Percentiles rank a stretch among this genome's conserved stretches.
phyloP scores from a whole-genome alignment of 208 protist genomes.

The Leishmania aethiopica region DNA sequence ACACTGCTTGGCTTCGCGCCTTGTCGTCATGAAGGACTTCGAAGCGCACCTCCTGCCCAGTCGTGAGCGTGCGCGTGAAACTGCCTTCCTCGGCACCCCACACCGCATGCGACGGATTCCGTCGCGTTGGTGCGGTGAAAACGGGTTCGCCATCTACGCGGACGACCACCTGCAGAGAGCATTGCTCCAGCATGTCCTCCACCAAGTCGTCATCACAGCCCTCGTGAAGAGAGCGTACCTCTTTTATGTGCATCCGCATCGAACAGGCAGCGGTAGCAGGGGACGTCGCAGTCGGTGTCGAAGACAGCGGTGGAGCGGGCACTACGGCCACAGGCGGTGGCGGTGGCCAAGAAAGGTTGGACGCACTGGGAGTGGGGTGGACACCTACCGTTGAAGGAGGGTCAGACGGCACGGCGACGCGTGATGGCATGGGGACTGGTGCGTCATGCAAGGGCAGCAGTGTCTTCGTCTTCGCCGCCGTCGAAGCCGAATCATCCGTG shows the following conservation, averaged over 20 bases:
- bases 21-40: conserved; percentile 52
- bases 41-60: conserved; percentile 42
- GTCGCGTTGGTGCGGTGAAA: conserved; percentile 42
- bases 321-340: conserved; percentile 5
- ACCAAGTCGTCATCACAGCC: conserved; percentile 32
- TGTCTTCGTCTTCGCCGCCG: not conserved
- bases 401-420: not conserved
- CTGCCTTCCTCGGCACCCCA: conserved; percentile 47
- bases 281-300: not conserved
- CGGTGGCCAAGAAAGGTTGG: not conserved
- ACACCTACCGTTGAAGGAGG: not conserved
- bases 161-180: conserved; percentile 56
- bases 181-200: conserved; percentile 37
- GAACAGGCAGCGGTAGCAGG: not conserved
- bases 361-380: not conserved
- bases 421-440: not conserved
- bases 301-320: not conserved
- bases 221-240: conserved; percentile 36
- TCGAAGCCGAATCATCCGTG: not conserved
- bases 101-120: conserved; percentile 32
- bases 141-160: conserved; percentile 43
- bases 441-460: not conserved
- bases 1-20: not conserved
- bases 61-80: conserved; percentile 27
- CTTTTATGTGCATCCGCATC: conserved; percentile 37